Conservation (phyloP, 176 grass and related monocot genomes). For the Poa pratensis region DNA sequence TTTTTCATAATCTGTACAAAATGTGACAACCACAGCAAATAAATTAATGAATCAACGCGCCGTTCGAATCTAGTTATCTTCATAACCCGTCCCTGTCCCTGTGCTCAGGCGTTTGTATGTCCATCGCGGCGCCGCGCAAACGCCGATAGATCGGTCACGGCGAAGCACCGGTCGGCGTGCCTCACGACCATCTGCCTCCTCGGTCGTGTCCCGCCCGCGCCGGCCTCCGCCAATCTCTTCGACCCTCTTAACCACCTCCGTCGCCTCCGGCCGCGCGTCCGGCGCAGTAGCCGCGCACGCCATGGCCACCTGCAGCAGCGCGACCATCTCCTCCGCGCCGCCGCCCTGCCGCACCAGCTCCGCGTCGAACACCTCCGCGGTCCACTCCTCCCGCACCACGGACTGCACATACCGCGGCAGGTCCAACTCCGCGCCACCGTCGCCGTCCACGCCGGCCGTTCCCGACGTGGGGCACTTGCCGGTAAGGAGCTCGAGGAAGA, state of each 20-base stretch:
- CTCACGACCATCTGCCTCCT: conserved; percentile 59
- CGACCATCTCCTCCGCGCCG: conserved; percentile 84
- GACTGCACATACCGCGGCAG: conserved; percentile 93
- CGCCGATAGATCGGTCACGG: conserved; percentile 18
- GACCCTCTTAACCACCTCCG: conserved; percentile 65
- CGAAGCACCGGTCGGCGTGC: conserved; percentile 45
- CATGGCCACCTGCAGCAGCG: conserved; percentile 90
- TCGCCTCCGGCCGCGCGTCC: conserved; percentile 59
- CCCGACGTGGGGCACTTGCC: conserved; percentile 54
- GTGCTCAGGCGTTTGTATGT: background rate
- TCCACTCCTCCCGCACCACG: conserved; percentile 97
- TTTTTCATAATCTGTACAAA: too few relatives aligned
- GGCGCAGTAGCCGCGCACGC: conserved; percentile 67
- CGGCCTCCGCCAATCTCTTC: conserved; percentile 54
- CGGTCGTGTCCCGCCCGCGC: conserved; percentile 31
- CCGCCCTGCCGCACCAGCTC: conserved; percentile 62
- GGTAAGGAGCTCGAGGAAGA: conserved; percentile 81
- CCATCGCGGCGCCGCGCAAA: too few relatives aligned
- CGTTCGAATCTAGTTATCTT: too few relatives aligned
- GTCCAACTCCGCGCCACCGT: conserved; percentile 38
- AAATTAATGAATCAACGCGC: too few relatives aligned
- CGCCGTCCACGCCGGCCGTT: background rate
- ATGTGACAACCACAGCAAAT: too few relatives aligned
- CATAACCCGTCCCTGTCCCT: background rate
- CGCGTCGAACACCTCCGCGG: conserved; percentile 90